Conservation (phyloP, 2,329 filamentous ascomycete genomes). For the Penicillium sp. region DNA sequence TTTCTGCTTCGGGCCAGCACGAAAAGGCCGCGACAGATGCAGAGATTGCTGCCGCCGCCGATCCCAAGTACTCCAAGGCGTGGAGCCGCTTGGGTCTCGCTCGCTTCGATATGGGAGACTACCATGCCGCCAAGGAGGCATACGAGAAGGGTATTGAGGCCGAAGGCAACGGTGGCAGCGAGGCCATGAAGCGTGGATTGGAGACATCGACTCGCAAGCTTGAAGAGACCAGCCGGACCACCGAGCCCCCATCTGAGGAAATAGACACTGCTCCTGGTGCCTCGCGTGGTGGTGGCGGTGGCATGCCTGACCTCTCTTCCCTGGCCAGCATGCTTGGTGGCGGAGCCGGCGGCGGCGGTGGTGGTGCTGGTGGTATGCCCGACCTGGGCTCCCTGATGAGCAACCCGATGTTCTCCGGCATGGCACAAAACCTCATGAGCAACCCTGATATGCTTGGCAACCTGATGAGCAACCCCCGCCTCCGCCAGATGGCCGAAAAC, state of each 20-base stretch:
- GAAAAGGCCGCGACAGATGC: constrained; percentile 81
- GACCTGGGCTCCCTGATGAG: constrained; percentile 85
- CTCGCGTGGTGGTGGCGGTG: constrained; percentile 52
- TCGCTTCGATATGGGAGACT: constrained; percentile 86
- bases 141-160: constrained; percentile 90
- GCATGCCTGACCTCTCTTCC: constrained; percentile 69
- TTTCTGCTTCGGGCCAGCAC: constrained; percentile 82
- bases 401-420: constrained; percentile 97
- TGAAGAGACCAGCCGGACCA: constrained; percentile 69
- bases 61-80: constrained; percentile 94
- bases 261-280: constrained; percentile 52
- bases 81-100: constrained; percentile 94
- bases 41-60: constrained; percentile 81
- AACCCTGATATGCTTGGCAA: constrained; percentile 91
- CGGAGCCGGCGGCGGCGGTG: constrained; percentile 37
- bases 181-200: constrained; percentile 95
- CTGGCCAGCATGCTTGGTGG: constrained; percentile 74
- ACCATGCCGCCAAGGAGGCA: constrained; percentile 88
- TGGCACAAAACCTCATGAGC: constrained; percentile 96
- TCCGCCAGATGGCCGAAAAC: constrained; percentile 82
- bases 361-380: constrained; percentile 71
- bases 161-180: constrained; percentile 89
- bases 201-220: constrained; percentile 89
- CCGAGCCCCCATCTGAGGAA: constrained; percentile 51
- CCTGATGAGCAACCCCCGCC: constrained; percentile 88